phyloP scores from a whole-genome alignment of 768 basidiomycete species.

The Tricholoma matsutake region DNA sequence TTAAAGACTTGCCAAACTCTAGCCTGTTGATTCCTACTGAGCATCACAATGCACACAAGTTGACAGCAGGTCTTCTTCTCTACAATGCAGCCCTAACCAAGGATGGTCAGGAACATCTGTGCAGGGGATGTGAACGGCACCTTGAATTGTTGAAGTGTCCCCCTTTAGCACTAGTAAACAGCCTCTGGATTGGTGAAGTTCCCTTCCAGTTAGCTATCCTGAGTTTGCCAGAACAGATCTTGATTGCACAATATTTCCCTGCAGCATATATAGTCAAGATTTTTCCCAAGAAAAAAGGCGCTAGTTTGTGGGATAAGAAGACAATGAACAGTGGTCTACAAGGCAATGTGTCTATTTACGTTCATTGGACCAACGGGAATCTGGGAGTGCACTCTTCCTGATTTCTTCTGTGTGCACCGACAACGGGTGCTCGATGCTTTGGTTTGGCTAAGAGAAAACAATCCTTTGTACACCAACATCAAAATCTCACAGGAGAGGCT shows the following conservation, averaged over 20 bases:
- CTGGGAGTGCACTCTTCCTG: background rate
- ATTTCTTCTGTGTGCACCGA: background rate
- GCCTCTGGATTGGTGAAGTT: background rate
- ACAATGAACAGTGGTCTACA: conserved; percentile 10
- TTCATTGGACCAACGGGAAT: background rate
- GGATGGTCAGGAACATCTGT: too few species aligned
- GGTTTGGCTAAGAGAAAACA: background rate
- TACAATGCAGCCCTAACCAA: too few species aligned
- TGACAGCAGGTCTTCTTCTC: too few species aligned
- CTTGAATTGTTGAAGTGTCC: too few species aligned
- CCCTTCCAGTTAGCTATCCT: background rate
- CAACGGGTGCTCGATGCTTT: background rate
- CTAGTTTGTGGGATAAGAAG: background rate
- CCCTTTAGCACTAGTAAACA: background rate
- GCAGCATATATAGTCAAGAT: background rate
- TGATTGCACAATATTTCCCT: background rate
- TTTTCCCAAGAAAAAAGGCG: background rate
- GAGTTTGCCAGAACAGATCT: background rate
- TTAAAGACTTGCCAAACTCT: background rate
- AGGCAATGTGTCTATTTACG: conserved; percentile 7
- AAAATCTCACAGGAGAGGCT: background rate
- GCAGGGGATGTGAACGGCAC: too few species aligned
- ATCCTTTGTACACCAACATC: conserved; percentile 12
- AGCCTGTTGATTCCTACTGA: background rate
- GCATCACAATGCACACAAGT: background rate